Base-by-base conservation (phyloP, 116 monocot species). In the Trichopus zeylanicus region DNA sequence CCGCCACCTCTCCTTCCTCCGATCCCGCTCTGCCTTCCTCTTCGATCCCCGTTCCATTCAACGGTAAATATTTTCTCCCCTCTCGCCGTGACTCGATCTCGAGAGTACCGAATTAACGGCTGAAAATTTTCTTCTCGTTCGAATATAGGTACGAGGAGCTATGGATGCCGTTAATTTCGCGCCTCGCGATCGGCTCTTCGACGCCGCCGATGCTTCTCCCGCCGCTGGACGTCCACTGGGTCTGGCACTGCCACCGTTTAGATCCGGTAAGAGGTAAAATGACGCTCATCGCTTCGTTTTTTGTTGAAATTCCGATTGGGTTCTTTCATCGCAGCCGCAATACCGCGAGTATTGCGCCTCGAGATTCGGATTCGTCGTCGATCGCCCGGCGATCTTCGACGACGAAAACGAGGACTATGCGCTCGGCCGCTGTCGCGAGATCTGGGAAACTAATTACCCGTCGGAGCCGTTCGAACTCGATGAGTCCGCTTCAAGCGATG, bases 231-330 rank as follows among this genome's bases (percentile, higher is more conserved):
- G 84, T 90, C 28, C 67, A 46, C 24, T 90, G 86, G 86, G 63
- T 90, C 52, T 95, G 95, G 97, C 84, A 84, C 75, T 97, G 84
- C 75, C 91, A 97, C 73, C 77, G 90, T 66, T 70, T 97, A 20
- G 29, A 55, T 39, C 90, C 81, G 37, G 84, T 81, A 64, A 59
- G 64, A 5, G 12, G 7, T 19, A 13, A 22, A 42, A 56, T n/a
- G 55, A 26, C 26, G 19, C 15, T 46, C 20, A 12, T 47, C n/a
- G 13, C 37, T 32, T 27, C 11, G 56, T 8, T 38, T 39, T 22
- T 9, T 24, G 12, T 1, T 18, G 6, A 8, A 18, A 42, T 70
- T 26, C 20, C 20, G 16, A 51, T 48, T 18, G 28, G n/a, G 19
- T 31, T 25, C 16, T 27, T 53, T 22, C 33, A 15, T 9, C 23